Evolutionary conservation across 2,329 filamentous ascomycete genomes (phyloP).

Genomic region (Botrytis elliptica): DNA sequence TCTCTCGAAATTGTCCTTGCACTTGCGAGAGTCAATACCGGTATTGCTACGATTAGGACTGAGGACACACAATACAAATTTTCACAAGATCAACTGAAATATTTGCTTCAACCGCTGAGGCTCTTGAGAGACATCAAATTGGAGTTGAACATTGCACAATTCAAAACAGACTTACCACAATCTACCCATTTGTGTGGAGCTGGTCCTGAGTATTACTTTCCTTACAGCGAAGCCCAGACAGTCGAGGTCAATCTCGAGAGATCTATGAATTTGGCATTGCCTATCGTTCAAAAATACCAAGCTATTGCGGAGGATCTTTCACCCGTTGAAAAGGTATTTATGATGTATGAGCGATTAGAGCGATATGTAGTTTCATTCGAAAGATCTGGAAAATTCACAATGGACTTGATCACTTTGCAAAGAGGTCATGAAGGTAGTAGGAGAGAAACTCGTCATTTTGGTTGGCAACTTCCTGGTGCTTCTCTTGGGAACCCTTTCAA

Average conservation of each 20-base stretch:
- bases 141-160: background rate
- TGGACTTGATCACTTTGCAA: slow-evolving; percentile 6
- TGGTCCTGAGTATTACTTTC: slow-evolving; percentile 10
- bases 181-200: background rate
- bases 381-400: background rate
- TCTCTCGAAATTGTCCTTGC: slow-evolving; percentile 13
- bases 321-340: slow-evolving; percentile 11
- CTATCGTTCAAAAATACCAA: slow-evolving; percentile 3
- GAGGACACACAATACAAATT: background rate
- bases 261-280: background rate
- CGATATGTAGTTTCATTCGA: background rate
- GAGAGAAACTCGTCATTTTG: slow-evolving; percentile 15
- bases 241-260: background rate
- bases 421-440: background rate
- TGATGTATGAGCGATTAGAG: slow-evolving; percentile 10
- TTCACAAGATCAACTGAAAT: slow-evolving; percentile 1
- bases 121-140: slow-evolving; percentile 4
- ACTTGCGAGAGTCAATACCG: background rate
- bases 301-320: background rate
- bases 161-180: background rate
- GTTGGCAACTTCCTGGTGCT: slow-evolving; percentile 9
- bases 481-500: slow-evolving; percentile 20
- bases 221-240: background rate
- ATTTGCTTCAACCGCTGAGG: slow-evolving; percentile 9
- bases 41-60: background rate